Base-by-base conservation (phyloP, 1,284 basidiomycete genomes). In the Salmacisia buchloeana region DNA sequence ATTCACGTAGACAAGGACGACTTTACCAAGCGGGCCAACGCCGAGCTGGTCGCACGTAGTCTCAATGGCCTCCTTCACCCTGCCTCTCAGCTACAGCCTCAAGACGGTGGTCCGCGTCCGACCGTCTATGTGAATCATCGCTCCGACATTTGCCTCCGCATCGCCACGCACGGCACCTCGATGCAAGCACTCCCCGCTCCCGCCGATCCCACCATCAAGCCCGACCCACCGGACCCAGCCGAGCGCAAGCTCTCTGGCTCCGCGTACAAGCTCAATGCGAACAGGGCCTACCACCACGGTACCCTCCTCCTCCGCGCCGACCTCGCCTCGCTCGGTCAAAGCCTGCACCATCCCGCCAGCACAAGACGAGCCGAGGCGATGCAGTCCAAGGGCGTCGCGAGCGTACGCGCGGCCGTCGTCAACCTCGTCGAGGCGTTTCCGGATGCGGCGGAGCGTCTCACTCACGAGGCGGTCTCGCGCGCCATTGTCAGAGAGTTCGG, bases 271-370 rank as follows among this genome's bases (percentile, higher is more conserved):
- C 90, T 99, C 64, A 89, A 90, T 41, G 90, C 87, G 70, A 86
- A 87, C 65, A 84, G 96, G 18, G 92, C 94, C 0, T 98, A 97
- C 81, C 94, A 98, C 76, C 96, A 99, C 77, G 96, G 96, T 0
- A 98, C 94, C n/a, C 97, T 99, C 94, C 85, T 99, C 31, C 89
- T 98, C 5, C 63, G 67, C 6, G 69, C 75, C 1, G 63, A 73
- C 25, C 59, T 79, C 2, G 62, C 60, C 9, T 65, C 64, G 35
- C 62, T 79, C 23, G 73, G 72, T 5, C 67, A 70, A 21, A 66
- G 71, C n/a, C 62, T 73, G 36, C 61, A 64, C 33, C 88, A 90
- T 13, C 90, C 91, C 3, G n/a, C n/a, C n/a, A n/a, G n/a, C n/a
- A n/a, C n/a, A n/a, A n/a, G n/a, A n/a, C 94, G 65, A 1, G 89